Conservation (phyloP, 371 early-diverging fungal species). For the Rhizomucor miehei region DNA sequence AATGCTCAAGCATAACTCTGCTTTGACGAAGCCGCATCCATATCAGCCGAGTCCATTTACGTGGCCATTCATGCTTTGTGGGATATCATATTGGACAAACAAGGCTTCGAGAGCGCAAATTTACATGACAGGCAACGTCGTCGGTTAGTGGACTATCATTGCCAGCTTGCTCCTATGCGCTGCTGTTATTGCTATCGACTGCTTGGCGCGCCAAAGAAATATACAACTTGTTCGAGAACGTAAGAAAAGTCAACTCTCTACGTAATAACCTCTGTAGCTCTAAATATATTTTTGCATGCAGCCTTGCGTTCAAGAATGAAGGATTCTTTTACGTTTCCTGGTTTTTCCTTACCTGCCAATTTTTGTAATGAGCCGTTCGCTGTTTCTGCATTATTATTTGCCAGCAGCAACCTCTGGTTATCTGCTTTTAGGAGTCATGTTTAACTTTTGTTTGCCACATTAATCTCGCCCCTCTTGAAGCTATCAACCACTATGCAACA, state of each 20-base stretch:
- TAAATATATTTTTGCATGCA: too few species aligned
- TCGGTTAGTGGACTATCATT: slow-evolving; percentile 81
- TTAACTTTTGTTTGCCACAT: slow-evolving; percentile 62
- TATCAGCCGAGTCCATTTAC: slow-evolving; percentile 70
- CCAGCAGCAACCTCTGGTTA: slow-evolving; percentile 81
- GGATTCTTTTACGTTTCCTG: too few species aligned
- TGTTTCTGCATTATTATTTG: slow-evolving; percentile 97
- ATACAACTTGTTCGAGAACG: slow-evolving; percentile 46
- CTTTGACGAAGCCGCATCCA: slow-evolving; percentile 82
- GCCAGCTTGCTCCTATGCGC: slow-evolving; percentile 52
- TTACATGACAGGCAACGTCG: slow-evolving; percentile 93
- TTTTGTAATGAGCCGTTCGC: slow-evolving; percentile 91
- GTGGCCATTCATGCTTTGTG: slow-evolving; percentile 85
- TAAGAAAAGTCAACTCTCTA: too few species aligned
- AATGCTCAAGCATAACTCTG: slow-evolving; percentile 86
- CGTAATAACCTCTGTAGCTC: too few species aligned
- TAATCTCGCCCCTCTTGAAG: too few species aligned
- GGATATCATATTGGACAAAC: slow-evolving; percentile 89
- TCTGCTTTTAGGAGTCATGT: slow-evolving; percentile 61
- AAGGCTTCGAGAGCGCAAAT: slow-evolving; percentile 66
- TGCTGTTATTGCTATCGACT: slow-evolving; percentile 52
- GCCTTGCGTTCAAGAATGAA: too few species aligned
- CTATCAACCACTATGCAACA: too few species aligned
- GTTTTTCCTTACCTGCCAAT: slow-evolving; percentile 92
- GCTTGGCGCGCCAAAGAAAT: slow-evolving; percentile 64